Conservation (phyloP, 306 rosid species). For the Rosa rugosa region DNA sequence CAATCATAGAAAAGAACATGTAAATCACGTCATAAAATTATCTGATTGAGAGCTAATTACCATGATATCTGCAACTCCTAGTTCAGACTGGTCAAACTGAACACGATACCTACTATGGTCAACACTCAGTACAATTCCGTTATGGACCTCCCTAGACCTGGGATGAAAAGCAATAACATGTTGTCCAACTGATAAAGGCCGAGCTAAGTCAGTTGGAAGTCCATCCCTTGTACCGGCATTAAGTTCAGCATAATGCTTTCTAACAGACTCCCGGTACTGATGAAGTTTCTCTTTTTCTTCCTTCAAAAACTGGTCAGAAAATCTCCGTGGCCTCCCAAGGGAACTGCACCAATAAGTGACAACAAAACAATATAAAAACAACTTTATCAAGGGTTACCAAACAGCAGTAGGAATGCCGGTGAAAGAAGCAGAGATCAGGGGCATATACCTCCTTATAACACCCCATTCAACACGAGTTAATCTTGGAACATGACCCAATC, state of each 20-base stretch:
- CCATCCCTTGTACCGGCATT: conserved; percentile 79
- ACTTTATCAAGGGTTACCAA: neutral
- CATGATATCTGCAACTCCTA: conserved; percentile 83
- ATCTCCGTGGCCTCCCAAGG: conserved; percentile 91
- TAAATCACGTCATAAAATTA: neutral
- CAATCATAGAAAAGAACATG: neutral
- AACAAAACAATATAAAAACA: conserved; percentile 2
- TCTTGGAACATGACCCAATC: conserved; percentile 92
- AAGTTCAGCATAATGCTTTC: conserved; percentile 85
- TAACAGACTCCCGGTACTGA: conserved; percentile 85
- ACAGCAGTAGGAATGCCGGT: conserved; percentile 14
- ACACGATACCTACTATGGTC: conserved; percentile 65
- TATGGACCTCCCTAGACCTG: conserved; percentile 68
- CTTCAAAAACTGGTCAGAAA: conserved; percentile 74
- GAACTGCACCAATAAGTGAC: conserved; percentile 63
- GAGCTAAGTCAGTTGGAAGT: conserved; percentile 88
- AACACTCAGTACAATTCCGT: conserved; percentile 77
- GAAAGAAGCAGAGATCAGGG: conserved; percentile 33
- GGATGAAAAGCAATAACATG: conserved; percentile 82
- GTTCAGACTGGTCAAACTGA: conserved; percentile 79
- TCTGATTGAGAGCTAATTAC: conserved; percentile 41
- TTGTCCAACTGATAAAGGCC: conserved; percentile 82
- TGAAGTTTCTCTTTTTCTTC: conserved; percentile 86
- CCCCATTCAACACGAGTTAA: conserved; percentile 98
- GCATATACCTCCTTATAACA: conserved; percentile 79